Conservation (phyloP, 2,329 filamentous ascomycete genomes). For the Lojkania enalia region DNA sequence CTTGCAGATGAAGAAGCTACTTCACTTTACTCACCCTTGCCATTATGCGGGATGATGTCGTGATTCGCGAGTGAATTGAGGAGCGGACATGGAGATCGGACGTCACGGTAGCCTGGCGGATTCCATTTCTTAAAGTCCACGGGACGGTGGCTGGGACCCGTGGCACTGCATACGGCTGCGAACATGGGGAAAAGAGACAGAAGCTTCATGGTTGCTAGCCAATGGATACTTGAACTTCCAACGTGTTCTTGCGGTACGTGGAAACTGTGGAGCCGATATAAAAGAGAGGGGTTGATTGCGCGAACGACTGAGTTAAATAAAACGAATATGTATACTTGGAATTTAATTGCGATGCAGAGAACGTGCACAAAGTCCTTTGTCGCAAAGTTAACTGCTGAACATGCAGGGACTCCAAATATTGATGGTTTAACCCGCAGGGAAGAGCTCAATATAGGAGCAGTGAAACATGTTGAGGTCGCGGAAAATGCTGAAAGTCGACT, state of each 20-base stretch:
- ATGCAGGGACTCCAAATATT: too few relatives aligned
- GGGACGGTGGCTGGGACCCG: not conserved
- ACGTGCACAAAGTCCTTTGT: too few relatives aligned
- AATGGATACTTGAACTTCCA: not conserved
- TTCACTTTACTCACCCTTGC: constrained; percentile 25
- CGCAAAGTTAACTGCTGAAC: too few relatives aligned
- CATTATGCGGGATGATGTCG: constrained; percentile 36
- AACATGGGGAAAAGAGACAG: not conserved
- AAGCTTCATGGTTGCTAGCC: not conserved
- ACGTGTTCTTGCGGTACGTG: not conserved
- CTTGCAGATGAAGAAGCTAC: too few relatives aligned
- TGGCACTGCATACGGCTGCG: not conserved
- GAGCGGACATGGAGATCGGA: constrained; percentile 34
- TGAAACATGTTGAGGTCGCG: too few relatives aligned
- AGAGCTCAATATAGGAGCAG: too few relatives aligned
- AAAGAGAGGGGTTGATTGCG: not conserved
- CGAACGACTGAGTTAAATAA: too few relatives aligned
- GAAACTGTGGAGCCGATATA: not conserved
- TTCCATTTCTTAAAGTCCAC: constrained; percentile 23
- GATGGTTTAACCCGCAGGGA: too few relatives aligned
- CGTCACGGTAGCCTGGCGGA: constrained; percentile 13
- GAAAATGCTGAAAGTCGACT: not conserved
- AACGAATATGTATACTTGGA: too few relatives aligned
- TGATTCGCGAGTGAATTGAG: constrained; percentile 42
- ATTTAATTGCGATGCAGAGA: too few relatives aligned